phyloP scores from a whole-genome alignment of 2,329 filamentous ascomycete genomes.

The Mycosphaerella arachidis region DNA sequence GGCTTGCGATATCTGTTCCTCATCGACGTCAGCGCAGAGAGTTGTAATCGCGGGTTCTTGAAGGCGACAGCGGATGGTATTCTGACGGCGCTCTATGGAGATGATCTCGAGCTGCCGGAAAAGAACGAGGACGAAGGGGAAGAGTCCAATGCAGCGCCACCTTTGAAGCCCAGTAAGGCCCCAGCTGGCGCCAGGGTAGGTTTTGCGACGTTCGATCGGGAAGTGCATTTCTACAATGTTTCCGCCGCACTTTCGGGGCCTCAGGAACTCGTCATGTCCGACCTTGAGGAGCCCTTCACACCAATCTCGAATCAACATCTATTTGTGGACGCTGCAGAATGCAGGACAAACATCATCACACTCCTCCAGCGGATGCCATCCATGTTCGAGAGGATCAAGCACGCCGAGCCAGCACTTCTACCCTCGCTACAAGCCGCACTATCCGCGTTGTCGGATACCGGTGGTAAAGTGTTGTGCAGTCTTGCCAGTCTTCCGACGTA shows the following conservation, averaged over 20 bases:
- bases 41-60: conserved; percentile 83
- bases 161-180: conserved; percentile 51
- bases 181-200: conserved; percentile 82
- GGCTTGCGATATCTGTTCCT: conserved; percentile 84
- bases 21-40: conserved; percentile 88
- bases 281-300: conserved; percentile 93
- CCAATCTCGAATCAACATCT: conserved; percentile 77
- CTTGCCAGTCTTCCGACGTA: conserved; percentile 83
- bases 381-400: conserved; percentile 83
- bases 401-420: conserved; percentile 82
- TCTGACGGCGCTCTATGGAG: conserved; percentile 74
- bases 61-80: conserved; percentile 90
- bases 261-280: conserved; percentile 98
- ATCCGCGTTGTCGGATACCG: conserved; percentile 77
- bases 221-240: conserved; percentile 97
- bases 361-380: conserved; percentile 77
- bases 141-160: conserved; percentile 39
- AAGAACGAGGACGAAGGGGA: conserved; percentile 47
- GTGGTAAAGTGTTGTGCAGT: conserved; percentile 88
- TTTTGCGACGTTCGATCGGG: conserved; percentile 93
- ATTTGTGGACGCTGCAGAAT: conserved; percentile 91
- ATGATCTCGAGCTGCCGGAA: conserved; percentile 48
- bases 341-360: conserved; percentile 79
- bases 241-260: conserved; percentile 74
- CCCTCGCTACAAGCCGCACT: conserved; percentile 79